Conservation (phyloP, 2,329 filamentous ascomycete species). For the Aspergillus calidoustus region DNA sequence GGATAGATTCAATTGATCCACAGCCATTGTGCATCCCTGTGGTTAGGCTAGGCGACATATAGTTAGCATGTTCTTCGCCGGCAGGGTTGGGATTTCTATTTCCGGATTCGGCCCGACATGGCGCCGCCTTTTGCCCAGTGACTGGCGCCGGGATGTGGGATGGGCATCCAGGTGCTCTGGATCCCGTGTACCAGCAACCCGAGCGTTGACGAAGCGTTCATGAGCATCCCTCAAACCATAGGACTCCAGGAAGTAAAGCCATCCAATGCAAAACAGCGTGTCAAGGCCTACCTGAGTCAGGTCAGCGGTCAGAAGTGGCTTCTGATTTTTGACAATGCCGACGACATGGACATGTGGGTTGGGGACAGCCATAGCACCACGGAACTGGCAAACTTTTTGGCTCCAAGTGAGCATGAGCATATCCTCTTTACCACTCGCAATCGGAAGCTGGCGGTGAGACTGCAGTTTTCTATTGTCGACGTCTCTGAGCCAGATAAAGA, state of each 20-base stretch:
- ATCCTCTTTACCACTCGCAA: slow-evolving; percentile 37
- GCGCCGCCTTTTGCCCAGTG: too few relatives aligned
- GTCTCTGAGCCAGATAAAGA: neutral
- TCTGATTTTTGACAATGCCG: slow-evolving; percentile 31
- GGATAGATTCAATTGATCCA: too few relatives aligned
- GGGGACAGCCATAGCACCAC: too few relatives aligned
- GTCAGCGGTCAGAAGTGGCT: slow-evolving; percentile 24
- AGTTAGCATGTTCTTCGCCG: too few relatives aligned
- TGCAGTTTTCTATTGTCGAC: slow-evolving; percentile 16
- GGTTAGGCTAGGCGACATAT: too few relatives aligned
- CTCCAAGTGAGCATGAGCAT: slow-evolving; percentile 25
- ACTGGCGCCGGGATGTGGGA: too few relatives aligned
- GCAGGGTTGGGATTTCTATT: too few relatives aligned
- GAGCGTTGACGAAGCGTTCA: slow-evolving; percentile 22
- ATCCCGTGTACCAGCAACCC: slow-evolving; percentile 30
- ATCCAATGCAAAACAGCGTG: slow-evolving; percentile 9
- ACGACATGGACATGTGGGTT: slow-evolving; percentile 26
- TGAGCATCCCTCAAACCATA: slow-evolving; percentile 15
- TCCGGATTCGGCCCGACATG: too few relatives aligned
- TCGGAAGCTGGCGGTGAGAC: slow-evolving; percentile 21
- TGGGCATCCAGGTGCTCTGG: too few relatives aligned
- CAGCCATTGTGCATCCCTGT: too few relatives aligned
- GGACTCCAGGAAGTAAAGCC: slow-evolving; percentile 10
- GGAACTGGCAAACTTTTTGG: slow-evolving; percentile 19
- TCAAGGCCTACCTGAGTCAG: slow-evolving; percentile 21